These are phyloP conservation scores for Inga leiocalycina DNA, from an alignment of 306 rosid species.

Conservation along the genomic window DNA sequence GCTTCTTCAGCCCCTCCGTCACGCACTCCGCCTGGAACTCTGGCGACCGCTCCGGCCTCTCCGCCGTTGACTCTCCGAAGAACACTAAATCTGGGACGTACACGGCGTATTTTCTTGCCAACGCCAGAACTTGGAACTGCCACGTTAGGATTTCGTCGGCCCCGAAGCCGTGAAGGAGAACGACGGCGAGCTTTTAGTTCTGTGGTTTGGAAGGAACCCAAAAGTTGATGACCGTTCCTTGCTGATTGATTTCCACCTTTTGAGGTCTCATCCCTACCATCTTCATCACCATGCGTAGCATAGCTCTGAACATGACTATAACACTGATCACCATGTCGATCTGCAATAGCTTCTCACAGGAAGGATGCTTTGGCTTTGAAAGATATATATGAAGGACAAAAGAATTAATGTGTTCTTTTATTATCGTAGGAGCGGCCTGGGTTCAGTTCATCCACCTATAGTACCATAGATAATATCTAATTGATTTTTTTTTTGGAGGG, in stretches of 20 bases:
- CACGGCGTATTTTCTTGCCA: background rate
- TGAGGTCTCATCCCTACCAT: background rate
- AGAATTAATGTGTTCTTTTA: too few relatives aligned
- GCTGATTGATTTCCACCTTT: background rate
- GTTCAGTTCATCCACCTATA: too few relatives aligned
- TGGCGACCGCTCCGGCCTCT: background rate
- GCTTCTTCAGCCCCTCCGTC: background rate
- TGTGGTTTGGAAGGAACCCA: conserved; percentile 3
- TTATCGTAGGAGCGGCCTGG: too few relatives aligned
- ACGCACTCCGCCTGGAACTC: conserved; percentile 6
- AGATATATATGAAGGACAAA: background rate
- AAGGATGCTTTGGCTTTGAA: background rate
- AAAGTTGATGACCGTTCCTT: background rate
- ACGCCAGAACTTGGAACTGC: background rate
- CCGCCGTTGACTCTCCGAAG: background rate
- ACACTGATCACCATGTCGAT: background rate
- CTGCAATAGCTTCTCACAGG: background rate
- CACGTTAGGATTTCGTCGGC: background rate
- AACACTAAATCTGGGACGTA: background rate
- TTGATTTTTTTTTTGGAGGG: too few relatives aligned
- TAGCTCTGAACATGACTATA: background rate
- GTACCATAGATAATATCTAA: too few relatives aligned
- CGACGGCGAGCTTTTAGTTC: background rate
- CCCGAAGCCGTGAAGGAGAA: background rate
- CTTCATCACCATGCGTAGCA: background rate